Evolutionary conservation across 2,329 filamentous ascomycete species (phyloP), one percentile per base, ranked within the genome.

Genomic region (Lasiodiplodia citricola): DNA sequence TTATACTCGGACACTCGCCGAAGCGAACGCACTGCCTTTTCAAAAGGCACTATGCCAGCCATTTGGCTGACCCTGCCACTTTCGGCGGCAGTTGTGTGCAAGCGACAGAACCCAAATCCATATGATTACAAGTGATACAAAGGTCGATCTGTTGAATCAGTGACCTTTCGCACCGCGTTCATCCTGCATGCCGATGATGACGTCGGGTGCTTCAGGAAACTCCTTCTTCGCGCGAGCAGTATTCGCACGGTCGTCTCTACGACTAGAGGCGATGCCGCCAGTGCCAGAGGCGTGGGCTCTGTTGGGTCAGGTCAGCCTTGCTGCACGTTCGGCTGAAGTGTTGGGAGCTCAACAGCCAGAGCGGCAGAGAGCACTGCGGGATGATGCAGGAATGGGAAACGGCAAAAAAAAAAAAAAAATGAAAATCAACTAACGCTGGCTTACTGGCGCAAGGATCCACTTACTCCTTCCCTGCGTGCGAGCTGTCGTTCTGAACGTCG

Each of bases 161-260:
- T 28, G 5, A n/a, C 82, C 82, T 67, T 83, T 81, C 51, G 79
- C 80, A 68, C 83, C 83, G 67, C 83, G 76, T 78, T 85, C 83
- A 73, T 85, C 83, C 74, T 85, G 82, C 80, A 85, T 84, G 0
- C 83, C 83, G 72, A 85, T 84, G 6, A 79, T 79, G 60, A 76
- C 75, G 60, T 81, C 82, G 0, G 83, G 83, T 16, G 82, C 79
- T 73, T 84, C 83, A 3, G 83, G 83, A 67, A 81, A 78, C 66
- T 84, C 82, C 66, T 82, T 74, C 78, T 85, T 85, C 31, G 82
- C 80, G 74, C 80, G 80, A 31, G 74, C 71, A 57, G 73, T 77
- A 37, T 76, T 79, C 28, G 78, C 77, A 28, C 75, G 73, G 31
- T 75, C 75, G 69, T 84, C 83, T 25, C 68, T 76, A 38, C 78